Evolutionary conservation across 179 eudicot genomes (phyloP).

Genomic region (Pouteria campechiana): DNA sequence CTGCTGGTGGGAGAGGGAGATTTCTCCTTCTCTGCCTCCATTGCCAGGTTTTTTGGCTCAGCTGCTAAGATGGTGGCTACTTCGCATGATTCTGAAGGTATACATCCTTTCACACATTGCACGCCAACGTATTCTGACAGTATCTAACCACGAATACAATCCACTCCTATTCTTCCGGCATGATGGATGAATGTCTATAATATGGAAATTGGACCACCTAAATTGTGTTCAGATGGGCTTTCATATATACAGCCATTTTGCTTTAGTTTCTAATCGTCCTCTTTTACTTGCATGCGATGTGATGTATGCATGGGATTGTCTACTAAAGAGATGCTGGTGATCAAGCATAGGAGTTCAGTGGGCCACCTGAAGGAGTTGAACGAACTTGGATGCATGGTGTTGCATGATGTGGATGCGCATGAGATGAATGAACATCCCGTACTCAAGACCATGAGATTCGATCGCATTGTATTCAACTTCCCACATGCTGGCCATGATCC

Average conservation of each 20-base stretch:
- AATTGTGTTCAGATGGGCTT: background rate
- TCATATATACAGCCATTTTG: background rate
- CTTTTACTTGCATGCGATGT: no score
- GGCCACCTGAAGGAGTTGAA: conserved; percentile 18
- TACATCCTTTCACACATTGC: background rate
- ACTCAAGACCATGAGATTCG: conserved; percentile 23
- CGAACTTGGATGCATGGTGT: conserved; percentile 21
- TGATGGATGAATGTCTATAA: background rate
- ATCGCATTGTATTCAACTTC: conserved; percentile 40
- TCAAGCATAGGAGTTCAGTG: conserved; percentile 16
- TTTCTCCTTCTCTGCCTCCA: conserved; percentile 23
- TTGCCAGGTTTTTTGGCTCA: conserved; percentile 22
- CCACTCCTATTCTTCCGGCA: no score
- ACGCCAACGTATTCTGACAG: no score
- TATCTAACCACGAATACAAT: no score
- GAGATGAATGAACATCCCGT: conserved; percentile 22
- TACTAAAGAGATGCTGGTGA: conserved; percentile 14
- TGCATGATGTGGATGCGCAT: conserved; percentile 27
- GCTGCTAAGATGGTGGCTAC: conserved; percentile 29
- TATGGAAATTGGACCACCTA: no score
- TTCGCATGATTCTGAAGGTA: conserved; percentile 23
- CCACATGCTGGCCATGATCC: conserved; percentile 33
- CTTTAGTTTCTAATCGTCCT: background rate
- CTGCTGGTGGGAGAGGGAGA: conserved; percentile 36
- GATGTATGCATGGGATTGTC: no score